Conservation (phyloP, 148 eudicot genomes). For the Talinum fruticosum region DNA sequence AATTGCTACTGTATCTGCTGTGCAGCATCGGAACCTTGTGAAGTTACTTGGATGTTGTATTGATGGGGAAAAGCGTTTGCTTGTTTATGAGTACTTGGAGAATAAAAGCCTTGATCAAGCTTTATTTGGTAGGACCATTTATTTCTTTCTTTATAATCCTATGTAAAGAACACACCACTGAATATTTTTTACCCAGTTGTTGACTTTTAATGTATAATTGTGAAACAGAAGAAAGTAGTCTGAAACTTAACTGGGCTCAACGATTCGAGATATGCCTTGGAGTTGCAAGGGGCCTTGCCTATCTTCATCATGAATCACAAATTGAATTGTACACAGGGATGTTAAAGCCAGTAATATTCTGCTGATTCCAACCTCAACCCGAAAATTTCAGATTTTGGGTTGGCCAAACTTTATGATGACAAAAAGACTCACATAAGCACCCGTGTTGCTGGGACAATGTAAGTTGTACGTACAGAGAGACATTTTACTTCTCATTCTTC, state of each 20-base stretch:
- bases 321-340: constrained; percentile 81
- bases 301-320: constrained; percentile 84
- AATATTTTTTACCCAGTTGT: background rate
- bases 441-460: constrained; percentile 92
- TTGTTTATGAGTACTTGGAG: constrained; percentile 84
- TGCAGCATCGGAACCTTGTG: constrained; percentile 87
- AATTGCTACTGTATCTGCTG: constrained; percentile 79
- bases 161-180: background rate
- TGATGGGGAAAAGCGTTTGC: constrained; percentile 69
- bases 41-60: constrained; percentile 84
- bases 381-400: constrained; percentile 90
- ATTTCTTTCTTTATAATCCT: background rate
- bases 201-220: constrained; percentile 7
- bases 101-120: constrained; percentile 91
- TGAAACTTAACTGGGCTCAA: constrained; percentile 59
- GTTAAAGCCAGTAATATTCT: constrained; percentile 91
- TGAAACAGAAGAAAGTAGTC: constrained; percentile 37
- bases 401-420: constrained; percentile 91
- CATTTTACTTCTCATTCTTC: background rate
- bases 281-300: constrained; percentile 76
- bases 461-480: constrained; percentile 20
- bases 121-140: constrained; percentile 56
- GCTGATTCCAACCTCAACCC: constrained; percentile 68
- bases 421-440: constrained; percentile 86
- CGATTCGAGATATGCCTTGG: constrained; percentile 84